Evolutionary conservation across 1,139 yeast species (phyloP), one percentile per base, ranked within the genome.

Genomic region (Suhomyces bolitotheri): DNA sequence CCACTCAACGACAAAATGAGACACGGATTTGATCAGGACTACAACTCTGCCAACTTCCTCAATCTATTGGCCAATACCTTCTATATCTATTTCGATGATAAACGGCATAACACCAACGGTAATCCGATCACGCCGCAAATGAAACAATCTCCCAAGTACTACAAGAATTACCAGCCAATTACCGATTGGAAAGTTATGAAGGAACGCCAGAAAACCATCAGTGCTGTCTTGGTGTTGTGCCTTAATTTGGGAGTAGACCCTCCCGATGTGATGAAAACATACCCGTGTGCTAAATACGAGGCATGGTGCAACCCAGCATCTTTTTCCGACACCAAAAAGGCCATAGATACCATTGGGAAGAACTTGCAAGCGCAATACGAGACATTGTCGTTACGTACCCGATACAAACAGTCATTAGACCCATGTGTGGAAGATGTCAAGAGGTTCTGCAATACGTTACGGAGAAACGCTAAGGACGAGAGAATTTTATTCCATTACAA

Each of bases 381-480:
- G 58, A 83, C 94, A 0, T 71, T 92, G 32, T 84, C 96, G 3
- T 71, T 89, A 41, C 72, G 97, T 46, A 89, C 97, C 2, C 74
- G 95, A 38, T 90, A 90, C 59, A 92, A 90, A 56, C 96, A 86
- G 53, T 82, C 89, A 29, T 64, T 92, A 37, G 98, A 92, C 55
- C 97, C 98, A 1, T 86, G 94, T 40, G 97, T 90, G 15, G 98
- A 92, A 55, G 99, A 92, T 54, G 86, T 90, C 24, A 92, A 90
- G 54, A 71, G 97, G 41, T 86, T 92, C 51, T 90, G 97, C 56
- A 85, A 87, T 49, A 84, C 95, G 1, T 65, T 92, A 44, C 70
- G 98, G 49, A 72, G 97, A 39, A 85, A 86, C 39, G 96, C 97
- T 4, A 86, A 92, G 53, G 97, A 92, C 44, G 90, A 83, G 54